phyloP scores from a whole-genome alignment of 2,329 filamentous ascomycete genomes.

The Gnomoniopsis sp. region DNA sequence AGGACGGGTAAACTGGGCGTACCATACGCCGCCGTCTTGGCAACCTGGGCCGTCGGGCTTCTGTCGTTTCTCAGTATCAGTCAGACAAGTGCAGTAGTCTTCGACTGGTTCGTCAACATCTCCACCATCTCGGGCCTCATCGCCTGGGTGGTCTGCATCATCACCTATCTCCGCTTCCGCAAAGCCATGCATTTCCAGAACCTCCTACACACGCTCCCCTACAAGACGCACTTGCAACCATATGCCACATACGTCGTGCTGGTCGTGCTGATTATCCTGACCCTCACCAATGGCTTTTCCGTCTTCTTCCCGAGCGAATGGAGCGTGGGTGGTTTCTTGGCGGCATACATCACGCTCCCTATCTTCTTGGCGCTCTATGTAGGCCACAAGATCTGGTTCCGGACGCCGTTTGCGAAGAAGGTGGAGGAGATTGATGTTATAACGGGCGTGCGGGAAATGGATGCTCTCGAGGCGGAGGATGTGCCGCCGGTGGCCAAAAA shows the following conservation, averaged over 20 bases:
- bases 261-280: slow-evolving; percentile 56
- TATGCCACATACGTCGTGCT: slow-evolving; percentile 63
- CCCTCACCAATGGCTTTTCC: slow-evolving; percentile 71
- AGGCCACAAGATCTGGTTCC: slow-evolving; percentile 53
- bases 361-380: slow-evolving; percentile 59
- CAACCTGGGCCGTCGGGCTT: slow-evolving; percentile 57
- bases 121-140: slow-evolving; percentile 61
- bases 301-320: slow-evolving; percentile 68
- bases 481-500: slow-evolving; percentile 47
- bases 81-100: slow-evolving; percentile 59
- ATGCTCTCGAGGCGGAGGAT: slow-evolving; percentile 50
- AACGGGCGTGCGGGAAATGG: slow-evolving; percentile 61
- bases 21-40: slow-evolving; percentile 51
- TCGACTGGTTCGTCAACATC: slow-evolving; percentile 70
- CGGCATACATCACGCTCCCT: slow-evolving; percentile 60
- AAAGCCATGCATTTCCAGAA: slow-evolving; percentile 51
- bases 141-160: slow-evolving; percentile 56
- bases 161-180: slow-evolving; percentile 59
- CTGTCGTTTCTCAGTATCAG: slow-evolving; percentile 69
- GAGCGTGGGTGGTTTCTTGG: slow-evolving; percentile 60
- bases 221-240: slow-evolving; percentile 51
- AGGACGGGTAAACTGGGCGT: slow-evolving; percentile 60
- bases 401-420: slow-evolving; percentile 41
- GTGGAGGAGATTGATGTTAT: slow-evolving; percentile 50
- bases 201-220: slow-evolving; percentile 49